phyloP scores from a whole-genome alignment of 306 rosid genomes.

The Alnus glutinosa region DNA sequence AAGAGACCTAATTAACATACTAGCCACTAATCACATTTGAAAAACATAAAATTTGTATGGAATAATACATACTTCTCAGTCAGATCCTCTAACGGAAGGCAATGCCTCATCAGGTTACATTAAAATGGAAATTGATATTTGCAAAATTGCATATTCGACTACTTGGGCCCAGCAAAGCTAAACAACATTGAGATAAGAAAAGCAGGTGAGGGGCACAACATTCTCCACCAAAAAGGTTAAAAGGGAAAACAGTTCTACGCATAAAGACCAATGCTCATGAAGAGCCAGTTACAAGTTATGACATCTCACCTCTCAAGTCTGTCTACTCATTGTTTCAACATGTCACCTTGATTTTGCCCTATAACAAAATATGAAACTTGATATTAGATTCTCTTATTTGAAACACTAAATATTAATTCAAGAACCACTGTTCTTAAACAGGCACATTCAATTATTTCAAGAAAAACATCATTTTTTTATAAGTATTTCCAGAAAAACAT shows the following conservation, averaged over 20 bases:
- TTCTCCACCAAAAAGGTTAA: background rate
- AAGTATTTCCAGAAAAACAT: background rate
- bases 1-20: background rate
- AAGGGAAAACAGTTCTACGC: background rate
- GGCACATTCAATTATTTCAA: background rate
- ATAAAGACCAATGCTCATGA: background rate
- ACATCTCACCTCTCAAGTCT: conserved; percentile 41
- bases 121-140: background rate
- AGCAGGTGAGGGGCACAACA: background rate
- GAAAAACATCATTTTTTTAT: background rate
- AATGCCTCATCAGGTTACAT: background rate
- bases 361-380: conserved; percentile 26
- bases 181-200: background rate
- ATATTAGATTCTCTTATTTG: conserved; percentile 23
- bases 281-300: background rate
- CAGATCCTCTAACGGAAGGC: background rate
- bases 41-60: background rate
- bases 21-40: background rate
- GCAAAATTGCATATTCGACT: background rate
- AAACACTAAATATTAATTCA: conserved; percentile 7
- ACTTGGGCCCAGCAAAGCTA: background rate
- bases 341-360: conserved; percentile 61
- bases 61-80: background rate
- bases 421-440: conserved; percentile 8
- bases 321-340: conserved; percentile 45